phyloP scores from a whole-genome alignment of 2,329 filamentous ascomycete genomes.

The Colletotrichum simmondsii region DNA sequence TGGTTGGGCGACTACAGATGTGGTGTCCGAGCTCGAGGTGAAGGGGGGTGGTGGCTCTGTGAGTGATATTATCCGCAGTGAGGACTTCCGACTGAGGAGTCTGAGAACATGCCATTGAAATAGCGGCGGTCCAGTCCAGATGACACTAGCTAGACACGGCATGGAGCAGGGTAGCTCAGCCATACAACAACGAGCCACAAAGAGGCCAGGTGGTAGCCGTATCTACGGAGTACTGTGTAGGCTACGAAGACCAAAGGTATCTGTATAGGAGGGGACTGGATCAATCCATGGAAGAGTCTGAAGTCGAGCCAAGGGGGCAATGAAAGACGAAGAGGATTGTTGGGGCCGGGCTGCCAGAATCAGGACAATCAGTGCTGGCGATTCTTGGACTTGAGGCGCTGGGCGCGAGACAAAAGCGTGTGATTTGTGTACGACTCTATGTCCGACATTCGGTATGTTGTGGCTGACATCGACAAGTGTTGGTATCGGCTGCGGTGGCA shows the following conservation, averaged over 20 bases:
- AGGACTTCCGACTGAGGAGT: neutral
- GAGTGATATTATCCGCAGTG: neutral
- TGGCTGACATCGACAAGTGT: neutral
- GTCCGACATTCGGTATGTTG: neutral
- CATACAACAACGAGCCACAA: neutral
- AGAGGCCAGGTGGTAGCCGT: neutral
- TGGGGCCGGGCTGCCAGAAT: too few species aligned
- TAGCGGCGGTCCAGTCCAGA: neutral
- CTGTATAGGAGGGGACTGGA: neutral
- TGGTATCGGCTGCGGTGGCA: neutral
- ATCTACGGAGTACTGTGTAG: too few species aligned
- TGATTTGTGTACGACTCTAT: neutral
- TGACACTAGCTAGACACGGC: neutral
- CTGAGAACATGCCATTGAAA: neutral
- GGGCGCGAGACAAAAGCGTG: neutral
- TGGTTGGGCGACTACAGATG: conserved; percentile 12
- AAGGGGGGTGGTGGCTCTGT: neutral
- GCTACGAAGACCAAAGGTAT: neutral
- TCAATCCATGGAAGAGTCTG: neutral
- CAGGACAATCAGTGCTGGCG: neutral
- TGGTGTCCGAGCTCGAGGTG: conserved; percentile 13
- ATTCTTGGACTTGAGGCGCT: neutral
- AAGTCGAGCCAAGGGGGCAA: neutral
- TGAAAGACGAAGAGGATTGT: too few species aligned
- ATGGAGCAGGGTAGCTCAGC: conserved; percentile 8